Conservation (phyloP, 495 filamentous ascomycete species). For the Aspergillus ellipticus region DNA sequence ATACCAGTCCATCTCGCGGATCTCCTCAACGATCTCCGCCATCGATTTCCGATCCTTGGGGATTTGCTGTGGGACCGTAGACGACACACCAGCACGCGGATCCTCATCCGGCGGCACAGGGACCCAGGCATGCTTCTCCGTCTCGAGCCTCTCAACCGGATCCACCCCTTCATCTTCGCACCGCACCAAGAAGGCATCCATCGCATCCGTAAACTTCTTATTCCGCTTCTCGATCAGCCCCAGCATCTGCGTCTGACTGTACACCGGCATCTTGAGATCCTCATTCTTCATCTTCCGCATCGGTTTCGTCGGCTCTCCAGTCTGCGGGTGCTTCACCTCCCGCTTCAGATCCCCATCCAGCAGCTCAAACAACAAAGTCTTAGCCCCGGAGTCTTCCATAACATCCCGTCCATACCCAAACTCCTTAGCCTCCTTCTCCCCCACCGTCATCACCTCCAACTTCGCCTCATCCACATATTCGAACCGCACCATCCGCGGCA, state of each 20-base stretch:
- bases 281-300: conserved; percentile 65
- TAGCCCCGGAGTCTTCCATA: conserved; percentile 38
- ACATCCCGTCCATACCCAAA: conserved; percentile 19
- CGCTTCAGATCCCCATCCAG: conserved; percentile 86
- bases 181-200: conserved; percentile 70
- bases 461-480: conserved; percentile 80
- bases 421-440: conserved; percentile 39
- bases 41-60: conserved; percentile 80
- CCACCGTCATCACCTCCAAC: conserved; percentile 73
- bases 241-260: conserved; percentile 88
- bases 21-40: conserved; percentile 78
- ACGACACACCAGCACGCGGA: conserved; percentile 38
- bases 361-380: conserved; percentile 88
- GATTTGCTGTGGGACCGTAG: conserved; percentile 58
- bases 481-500: conserved; percentile 75
- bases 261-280: conserved; percentile 89
- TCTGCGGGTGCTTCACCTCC: conserved; percentile 65
- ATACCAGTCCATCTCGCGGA: conserved; percentile 82
- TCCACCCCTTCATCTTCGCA: conserved; percentile 65
- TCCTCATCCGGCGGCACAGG: conserved; percentile 49
- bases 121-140: conserved; percentile 39
- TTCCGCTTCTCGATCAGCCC: conserved; percentile 89
- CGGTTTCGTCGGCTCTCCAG: conserved; percentile 65
- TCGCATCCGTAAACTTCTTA: conserved; percentile 73
- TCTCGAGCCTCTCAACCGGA: conserved; percentile 60